phyloP scores from a whole-genome alignment of 257 asterid species.

The Lithospermum erythrorhizon region DNA sequence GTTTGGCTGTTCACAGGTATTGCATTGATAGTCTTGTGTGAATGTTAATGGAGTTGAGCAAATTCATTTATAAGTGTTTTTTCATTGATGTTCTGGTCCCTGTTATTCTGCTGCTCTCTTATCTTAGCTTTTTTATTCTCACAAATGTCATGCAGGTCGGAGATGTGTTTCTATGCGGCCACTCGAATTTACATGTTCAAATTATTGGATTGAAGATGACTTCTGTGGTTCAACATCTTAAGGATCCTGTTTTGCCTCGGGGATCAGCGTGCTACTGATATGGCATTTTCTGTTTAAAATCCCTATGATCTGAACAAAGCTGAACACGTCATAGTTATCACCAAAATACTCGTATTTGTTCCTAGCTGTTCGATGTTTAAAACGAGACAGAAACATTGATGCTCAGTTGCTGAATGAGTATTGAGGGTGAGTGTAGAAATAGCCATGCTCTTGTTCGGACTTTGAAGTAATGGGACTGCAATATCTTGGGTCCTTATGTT shows the following conservation, averaged over 20 bases:
- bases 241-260: conserved; percentile 34
- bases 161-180: conserved; percentile 58
- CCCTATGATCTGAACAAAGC: neutral
- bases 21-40: neutral
- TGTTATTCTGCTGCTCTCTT: neutral
- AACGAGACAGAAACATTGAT: neutral
- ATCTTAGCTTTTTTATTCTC: neutral
- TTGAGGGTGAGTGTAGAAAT: neutral
- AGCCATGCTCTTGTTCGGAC: neutral
- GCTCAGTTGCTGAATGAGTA: neutral
- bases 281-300: neutral
- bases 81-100: neutral
- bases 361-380: neutral
- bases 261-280: conserved; percentile 51
- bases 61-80: neutral
- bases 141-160: conserved; percentile 45
- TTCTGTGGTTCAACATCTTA: conserved; percentile 35
- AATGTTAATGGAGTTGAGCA: neutral
- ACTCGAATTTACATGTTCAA: conserved; percentile 58
- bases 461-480: neutral
- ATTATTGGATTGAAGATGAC: conserved; percentile 63
- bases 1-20: conserved; percentile 91
- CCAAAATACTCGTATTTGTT: neutral
- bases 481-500: neutral
- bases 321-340: neutral